Evolutionary conservation across 257 asterid genomes (phyloP), one percentile per base, ranked within the genome.

Genomic region (Vinca minor): DNA sequence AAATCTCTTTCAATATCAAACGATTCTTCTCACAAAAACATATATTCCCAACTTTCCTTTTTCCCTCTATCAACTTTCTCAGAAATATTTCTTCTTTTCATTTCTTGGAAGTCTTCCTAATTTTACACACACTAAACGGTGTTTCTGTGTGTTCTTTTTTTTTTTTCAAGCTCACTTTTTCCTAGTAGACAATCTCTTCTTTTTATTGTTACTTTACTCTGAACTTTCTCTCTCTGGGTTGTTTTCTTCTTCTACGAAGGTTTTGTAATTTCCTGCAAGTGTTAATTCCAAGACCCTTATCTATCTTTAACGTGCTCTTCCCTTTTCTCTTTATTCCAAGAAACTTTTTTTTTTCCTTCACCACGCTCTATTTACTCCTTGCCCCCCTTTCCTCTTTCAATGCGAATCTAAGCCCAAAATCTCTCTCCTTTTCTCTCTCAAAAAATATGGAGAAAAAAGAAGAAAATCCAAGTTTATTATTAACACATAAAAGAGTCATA

Each of bases 291-390:
- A 62, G 70, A 62, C 76, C n/a, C n/a, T n/a, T n/a, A n/a, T n/a
- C 70, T 59, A 73, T 56, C 78, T 69, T 80, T 74, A 75, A 55
- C 77, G 72, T 67, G 63, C 77, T 59, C 77, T 78, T 34, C 38
- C n/a, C n/a, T n/a, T 34, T 73, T 81, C 81, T 76, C 94, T 90
- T 87, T 85, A 78, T 77, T 85, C 82, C 75, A 61, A 17, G 55
- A 69, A 68, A 67, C 70, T 69, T 56, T 67, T 49, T 64, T 70
- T 70, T 78, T 50, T 21, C 56, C 71, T 13, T 39, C 49, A 62
- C 44, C 78, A 46, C 78, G 65, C 71, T 59, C 39, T 45, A 54
- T n/a, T 8, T 32, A 46, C 32, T 36, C 71, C 59, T 34, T 46
- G 28, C 34, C 63, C 71, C 71, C 73, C 73, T 81, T 77, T 70